phyloP scores from a whole-genome alignment of 2,329 filamentous ascomycete species.

The Colletotrichum eremochloae region DNA sequence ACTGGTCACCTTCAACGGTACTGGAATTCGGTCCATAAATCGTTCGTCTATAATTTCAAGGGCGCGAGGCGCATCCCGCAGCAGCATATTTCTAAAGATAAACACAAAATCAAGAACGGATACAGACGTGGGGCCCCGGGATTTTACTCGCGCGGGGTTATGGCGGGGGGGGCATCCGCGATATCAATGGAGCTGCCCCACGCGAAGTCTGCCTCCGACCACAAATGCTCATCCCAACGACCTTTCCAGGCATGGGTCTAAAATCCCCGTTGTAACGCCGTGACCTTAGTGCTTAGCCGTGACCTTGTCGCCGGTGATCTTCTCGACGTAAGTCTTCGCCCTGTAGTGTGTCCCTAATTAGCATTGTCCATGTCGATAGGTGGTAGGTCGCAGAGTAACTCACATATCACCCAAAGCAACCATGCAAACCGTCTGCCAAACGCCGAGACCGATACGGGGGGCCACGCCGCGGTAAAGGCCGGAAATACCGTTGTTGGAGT shows the following conservation, averaged over 20 bases:
- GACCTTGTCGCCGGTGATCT: constrained; percentile 73
- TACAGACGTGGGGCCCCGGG: constrained; percentile 33
- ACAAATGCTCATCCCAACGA: constrained; percentile 15
- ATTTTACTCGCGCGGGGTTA: constrained; percentile 38
- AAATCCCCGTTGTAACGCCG: constrained; percentile 50
- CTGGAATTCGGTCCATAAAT: constrained; percentile 5
- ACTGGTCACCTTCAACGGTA: neutral
- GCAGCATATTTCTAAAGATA: constrained; percentile 26
- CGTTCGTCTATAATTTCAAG: constrained; percentile 30
- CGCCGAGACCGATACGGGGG: constrained; percentile 91
- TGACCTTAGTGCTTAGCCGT: constrained; percentile 75
- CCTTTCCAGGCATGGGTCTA: constrained; percentile 39
- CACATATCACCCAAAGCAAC: constrained; percentile 98
- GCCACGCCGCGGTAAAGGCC: constrained; percentile 96
- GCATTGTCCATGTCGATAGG: constrained; percentile 30
- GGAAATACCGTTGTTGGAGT: constrained; percentile 86
- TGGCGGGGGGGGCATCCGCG: constrained; percentile 12
- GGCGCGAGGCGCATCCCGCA: constrained; percentile 15
- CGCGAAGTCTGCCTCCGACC: constrained; percentile 19
- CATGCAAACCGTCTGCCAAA: constrained; percentile 99
- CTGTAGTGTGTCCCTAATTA: constrained; percentile 55
- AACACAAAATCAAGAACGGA: constrained; percentile 34
- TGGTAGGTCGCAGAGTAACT: constrained; percentile 57
- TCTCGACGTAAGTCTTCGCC: constrained; percentile 77
- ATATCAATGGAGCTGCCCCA: constrained; percentile 19